Evolutionary conservation across 345 rosid genomes (phyloP), one percentile per base, ranked within the genome.

Genomic region (Eucalyptus regnans): DNA sequence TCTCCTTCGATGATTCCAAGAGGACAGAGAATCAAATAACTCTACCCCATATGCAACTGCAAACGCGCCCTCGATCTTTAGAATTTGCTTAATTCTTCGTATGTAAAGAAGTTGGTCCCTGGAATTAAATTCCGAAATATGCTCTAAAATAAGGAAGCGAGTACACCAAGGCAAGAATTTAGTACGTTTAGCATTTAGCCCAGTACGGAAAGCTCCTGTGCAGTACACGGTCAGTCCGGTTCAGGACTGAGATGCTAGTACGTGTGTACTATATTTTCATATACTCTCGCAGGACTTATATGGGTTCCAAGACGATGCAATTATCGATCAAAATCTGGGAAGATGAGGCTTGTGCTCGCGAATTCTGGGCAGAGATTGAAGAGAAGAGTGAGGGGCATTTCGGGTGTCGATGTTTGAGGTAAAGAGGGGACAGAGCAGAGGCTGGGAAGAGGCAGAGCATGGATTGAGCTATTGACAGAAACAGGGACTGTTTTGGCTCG

Each of bases 401-500:
- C 25, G 23, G 52, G 87, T 11, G 48, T 76, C 46, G 13, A 76
- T 41, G 6, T 22, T 41, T 76, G 84, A 37, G 84, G 84, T 76
- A 76, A 76, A 41, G 41, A 76, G 84, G 84, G 84, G 48, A 41
- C 84, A 76, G 48, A 76, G 48, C 80, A 58, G 85, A 81, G 90
- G 89, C 89, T 49, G 90, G 86, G 93, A 93, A 90, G 71, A 86
- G 86, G 90, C 88, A 86, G 90, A 86, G 91, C 90, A 91, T 91
- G 76, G 89, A 86, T 88, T 90, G 91, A 90, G 87, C 89, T 68
- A 86, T 54, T 10, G 92, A 92, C 92, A 68, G 89, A 90, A 90
- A 81, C 93, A 76, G 97, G 95, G 96, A 94, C 84, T 76, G 84
- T 76, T 41, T 41, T 76, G 91, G 92, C 93, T 95, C 90, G 86